A percentile compares a stretch with the other conserved stretches of the same genome.
Evolutionary conservation across 108 stramenopile species (phyloP).

Genomic region (Fragilaria crotonensis): DNA sequence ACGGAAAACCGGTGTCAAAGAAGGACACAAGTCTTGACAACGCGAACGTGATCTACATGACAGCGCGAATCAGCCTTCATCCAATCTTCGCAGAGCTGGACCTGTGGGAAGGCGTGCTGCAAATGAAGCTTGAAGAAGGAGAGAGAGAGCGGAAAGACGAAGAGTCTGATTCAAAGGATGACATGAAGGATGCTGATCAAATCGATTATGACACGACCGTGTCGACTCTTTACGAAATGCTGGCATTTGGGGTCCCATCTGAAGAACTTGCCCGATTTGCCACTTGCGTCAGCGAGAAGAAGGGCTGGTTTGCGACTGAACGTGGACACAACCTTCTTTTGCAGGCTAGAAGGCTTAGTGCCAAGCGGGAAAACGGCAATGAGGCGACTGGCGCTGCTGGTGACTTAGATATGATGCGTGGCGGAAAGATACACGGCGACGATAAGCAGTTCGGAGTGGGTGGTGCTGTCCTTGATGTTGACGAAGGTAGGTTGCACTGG

Average conservation of each 20-base stretch:
- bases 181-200: conserved; percentile 29
- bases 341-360: conserved; percentile 61
- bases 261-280: conserved; percentile 79
- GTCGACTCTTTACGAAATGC: conserved; percentile 86
- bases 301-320: conserved; percentile 70
- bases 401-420: conserved; percentile 34
- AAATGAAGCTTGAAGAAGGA: conserved; percentile 50
- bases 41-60: conserved; percentile 54
- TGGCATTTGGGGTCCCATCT: conserved; percentile 73
- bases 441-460: not conserved
- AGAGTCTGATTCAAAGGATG: conserved; percentile 15
- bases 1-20: conserved; percentile 5
- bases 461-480: not conserved
- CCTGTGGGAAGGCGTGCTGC: conserved; percentile 70
- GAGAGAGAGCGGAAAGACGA: conserved; percentile 42
- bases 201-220: conserved; percentile 70
- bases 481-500: conserved; percentile 23
- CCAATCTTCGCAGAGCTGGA: conserved; percentile 73
- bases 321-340: conserved; percentile 65
- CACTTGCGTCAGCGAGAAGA: conserved; percentile 43
- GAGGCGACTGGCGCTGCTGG: conserved; percentile 18
- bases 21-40: conserved; percentile 8
- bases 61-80: conserved; percentile 61
- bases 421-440: conserved; percentile 13
- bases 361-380: conserved; percentile 64